Conservation (phyloP, 129 eudicot genomes). For the Glebionis coronaria region DNA sequence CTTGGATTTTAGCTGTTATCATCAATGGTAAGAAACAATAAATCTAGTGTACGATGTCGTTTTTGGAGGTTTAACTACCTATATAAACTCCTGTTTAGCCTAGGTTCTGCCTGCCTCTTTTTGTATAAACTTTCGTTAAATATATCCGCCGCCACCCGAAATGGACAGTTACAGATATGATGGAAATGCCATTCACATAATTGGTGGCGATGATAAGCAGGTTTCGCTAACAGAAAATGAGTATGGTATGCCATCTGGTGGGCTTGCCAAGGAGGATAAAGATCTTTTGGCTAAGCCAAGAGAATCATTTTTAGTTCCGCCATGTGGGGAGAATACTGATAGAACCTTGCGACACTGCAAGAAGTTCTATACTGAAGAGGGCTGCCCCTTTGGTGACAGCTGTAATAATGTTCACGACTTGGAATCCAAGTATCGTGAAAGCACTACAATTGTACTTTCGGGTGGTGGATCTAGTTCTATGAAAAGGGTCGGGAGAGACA, state of each 20-base stretch:
- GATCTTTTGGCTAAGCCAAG: background rate
- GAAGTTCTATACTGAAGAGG: slow-evolving; percentile 83
- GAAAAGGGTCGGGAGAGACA: slow-evolving; percentile 22
- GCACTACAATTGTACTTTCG: slow-evolving; percentile 53
- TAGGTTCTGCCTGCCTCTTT: slow-evolving; percentile 19
- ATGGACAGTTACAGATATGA: slow-evolving; percentile 28
- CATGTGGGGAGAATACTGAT: slow-evolving; percentile 52
- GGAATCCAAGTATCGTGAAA: slow-evolving; percentile 41
- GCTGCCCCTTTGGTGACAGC: slow-evolving; percentile 88
- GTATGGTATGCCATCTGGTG: background rate
- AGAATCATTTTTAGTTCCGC: slow-evolving; percentile 50
- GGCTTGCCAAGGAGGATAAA: slow-evolving; percentile 56
- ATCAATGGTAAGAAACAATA: slow-evolving; percentile 10
- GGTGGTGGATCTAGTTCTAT: slow-evolving; percentile 52
- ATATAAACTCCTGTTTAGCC: slow-evolving; percentile 13
- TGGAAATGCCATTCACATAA: slow-evolving; percentile 52
- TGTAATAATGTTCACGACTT: slow-evolving; percentile 78
- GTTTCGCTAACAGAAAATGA: slow-evolving; percentile 22
- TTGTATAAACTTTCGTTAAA: slow-evolving; percentile 8
- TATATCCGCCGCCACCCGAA: slow-evolving; percentile 5
- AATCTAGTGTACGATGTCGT: slow-evolving; percentile 24
- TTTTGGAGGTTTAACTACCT: slow-evolving; percentile 12
- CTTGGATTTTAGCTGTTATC: slow-evolving; percentile 13
- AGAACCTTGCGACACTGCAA: slow-evolving; percentile 88
- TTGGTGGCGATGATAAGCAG: slow-evolving; percentile 46